A percentile compares a stretch with the other conserved stretches of the same genome.
Evolutionary conservation across 164 flowering plant genomes (phyloP).

Genomic region (Chimonanthus salicifolius): DNA sequence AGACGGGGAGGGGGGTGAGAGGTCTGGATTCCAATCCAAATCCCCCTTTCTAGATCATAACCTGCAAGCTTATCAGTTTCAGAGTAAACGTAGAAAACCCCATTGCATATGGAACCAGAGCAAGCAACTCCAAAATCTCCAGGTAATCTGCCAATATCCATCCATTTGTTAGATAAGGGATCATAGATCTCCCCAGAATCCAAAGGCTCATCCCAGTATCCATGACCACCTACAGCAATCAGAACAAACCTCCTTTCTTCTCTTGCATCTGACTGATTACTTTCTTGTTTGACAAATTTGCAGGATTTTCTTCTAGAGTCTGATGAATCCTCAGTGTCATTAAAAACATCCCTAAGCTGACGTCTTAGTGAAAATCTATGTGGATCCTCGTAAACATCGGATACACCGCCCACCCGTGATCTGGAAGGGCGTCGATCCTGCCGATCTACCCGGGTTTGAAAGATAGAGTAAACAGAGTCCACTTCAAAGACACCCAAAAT

Average conservation of each 20-base stretch:
- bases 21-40: conserved; percentile 69
- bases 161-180: conserved; percentile 75
- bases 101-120: conserved; percentile 68
- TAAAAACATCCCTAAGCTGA: conserved; percentile 39
- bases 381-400: conserved; percentile 95
- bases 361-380: conserved; percentile 86
- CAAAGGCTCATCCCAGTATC: conserved; percentile 85
- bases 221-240: conserved; percentile 87
- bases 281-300: conserved; percentile 33
- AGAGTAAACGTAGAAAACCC: conserved; percentile 78
- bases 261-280: conserved; percentile 25
- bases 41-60: conserved; percentile 74
- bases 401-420: conserved; percentile 60
- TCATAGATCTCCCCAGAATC: conserved; percentile 92
- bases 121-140: conserved; percentile 72
- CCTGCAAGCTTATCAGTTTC: conserved; percentile 76
- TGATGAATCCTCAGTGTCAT: conserved; percentile 38
- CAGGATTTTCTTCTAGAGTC: conserved; percentile 31
- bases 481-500: conserved; percentile 69
- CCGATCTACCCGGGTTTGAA: conserved; percentile 40
- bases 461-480: conserved; percentile 36
- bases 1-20: conserved; percentile 73
- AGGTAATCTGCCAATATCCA: conserved; percentile 66
- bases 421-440: conserved; percentile 53
- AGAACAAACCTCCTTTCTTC: conserved; percentile 49